These are phyloP conservation scores for Coleophoma cylindrospora DNA, from an alignment of 2,329 filamentous ascomycete species.

Conservation along the genomic window DNA sequence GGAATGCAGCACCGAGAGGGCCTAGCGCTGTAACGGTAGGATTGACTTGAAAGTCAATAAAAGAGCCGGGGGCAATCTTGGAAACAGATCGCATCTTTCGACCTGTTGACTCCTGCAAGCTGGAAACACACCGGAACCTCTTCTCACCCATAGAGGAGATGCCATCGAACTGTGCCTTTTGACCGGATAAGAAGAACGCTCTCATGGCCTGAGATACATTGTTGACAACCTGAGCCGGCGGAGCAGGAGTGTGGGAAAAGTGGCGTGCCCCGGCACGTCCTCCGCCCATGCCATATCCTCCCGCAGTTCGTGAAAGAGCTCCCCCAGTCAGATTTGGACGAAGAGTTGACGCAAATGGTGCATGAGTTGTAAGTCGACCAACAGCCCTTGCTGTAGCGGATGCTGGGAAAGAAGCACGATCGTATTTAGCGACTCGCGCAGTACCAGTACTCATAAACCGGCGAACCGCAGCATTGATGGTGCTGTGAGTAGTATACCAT, in stretches of 20 bases:
- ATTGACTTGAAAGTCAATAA: conserved; percentile 81
- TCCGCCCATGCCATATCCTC: conserved; percentile 78
- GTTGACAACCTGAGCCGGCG: conserved; percentile 84
- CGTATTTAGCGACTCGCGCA: conserved; percentile 33
- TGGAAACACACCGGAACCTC: conserved; percentile 72
- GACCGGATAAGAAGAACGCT: conserved; percentile 86
- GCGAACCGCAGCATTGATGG: conserved; percentile 45
- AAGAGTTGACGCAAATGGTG: conserved; percentile 83
- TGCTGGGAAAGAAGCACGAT: conserved; percentile 46
- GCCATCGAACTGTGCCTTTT: conserved; percentile 85
- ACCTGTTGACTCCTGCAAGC: conserved; percentile 67
- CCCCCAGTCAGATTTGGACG: conserved; percentile 91
- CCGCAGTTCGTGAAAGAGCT: conserved; percentile 75
- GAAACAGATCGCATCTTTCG: conserved; percentile 59
- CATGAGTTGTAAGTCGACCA: conserved; percentile 62
- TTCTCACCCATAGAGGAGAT: conserved; percentile 68
- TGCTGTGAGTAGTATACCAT: conserved; percentile 53
- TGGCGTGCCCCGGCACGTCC: conserved; percentile 69
- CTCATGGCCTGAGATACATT: conserved; percentile 93
- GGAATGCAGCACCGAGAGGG: conserved; percentile 55
- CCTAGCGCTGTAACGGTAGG: conserved; percentile 87
- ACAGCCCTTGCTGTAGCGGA: conserved; percentile 52
- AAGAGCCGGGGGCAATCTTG: conserved; percentile 64
- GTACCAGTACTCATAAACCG: conserved; percentile 27
- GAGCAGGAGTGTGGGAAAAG: conserved; percentile 83